Evolutionary conservation across 306 rosid species (phyloP).

Genomic region (Vigna trinervia): DNA sequence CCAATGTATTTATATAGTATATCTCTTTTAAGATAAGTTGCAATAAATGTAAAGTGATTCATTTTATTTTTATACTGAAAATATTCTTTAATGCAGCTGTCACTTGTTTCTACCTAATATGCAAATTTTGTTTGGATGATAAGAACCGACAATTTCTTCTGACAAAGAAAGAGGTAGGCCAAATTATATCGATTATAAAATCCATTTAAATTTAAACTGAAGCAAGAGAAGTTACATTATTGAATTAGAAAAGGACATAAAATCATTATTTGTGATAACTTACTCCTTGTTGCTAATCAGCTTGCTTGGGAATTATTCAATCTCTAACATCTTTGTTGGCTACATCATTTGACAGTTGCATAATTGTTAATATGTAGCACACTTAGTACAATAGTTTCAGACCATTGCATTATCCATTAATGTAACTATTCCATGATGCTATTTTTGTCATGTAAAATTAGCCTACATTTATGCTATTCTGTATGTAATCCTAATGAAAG

Average conservation of each 20-base stretch:
- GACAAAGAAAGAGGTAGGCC: constrained; percentile 14
- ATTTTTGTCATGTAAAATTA: constrained; percentile 23
- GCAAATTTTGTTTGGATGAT: constrained; percentile 12
- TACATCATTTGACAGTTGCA: constrained; percentile 3
- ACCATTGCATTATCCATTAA: neutral
- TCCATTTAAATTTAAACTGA: neutral
- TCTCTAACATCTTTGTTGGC: constrained; percentile 13
- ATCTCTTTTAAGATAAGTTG: neutral
- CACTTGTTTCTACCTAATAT: neutral
- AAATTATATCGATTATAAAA: neutral
- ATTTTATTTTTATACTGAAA: too few relatives aligned
- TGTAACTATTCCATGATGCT: constrained; percentile 28
- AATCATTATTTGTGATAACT: neutral
- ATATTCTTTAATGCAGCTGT: neutral
- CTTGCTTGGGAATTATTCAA: constrained; percentile 11
- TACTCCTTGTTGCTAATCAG: too few relatives aligned
- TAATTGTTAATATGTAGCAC: constrained; percentile 8
- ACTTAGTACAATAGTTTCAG: neutral
- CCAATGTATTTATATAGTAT: too few relatives aligned
- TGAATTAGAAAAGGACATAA: neutral
- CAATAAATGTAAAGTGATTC: too few relatives aligned
- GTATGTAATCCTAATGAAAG: constrained; percentile 44
- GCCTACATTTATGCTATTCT: constrained; percentile 22
- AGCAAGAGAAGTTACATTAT: neutral
- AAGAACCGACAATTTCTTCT: constrained; percentile 20